A percentile compares a stretch with the other conserved stretches of the same genome.
Conservation (phyloP, 2,329 filamentous ascomycete genomes). For the Aspergillus carbonarius region DNA sequence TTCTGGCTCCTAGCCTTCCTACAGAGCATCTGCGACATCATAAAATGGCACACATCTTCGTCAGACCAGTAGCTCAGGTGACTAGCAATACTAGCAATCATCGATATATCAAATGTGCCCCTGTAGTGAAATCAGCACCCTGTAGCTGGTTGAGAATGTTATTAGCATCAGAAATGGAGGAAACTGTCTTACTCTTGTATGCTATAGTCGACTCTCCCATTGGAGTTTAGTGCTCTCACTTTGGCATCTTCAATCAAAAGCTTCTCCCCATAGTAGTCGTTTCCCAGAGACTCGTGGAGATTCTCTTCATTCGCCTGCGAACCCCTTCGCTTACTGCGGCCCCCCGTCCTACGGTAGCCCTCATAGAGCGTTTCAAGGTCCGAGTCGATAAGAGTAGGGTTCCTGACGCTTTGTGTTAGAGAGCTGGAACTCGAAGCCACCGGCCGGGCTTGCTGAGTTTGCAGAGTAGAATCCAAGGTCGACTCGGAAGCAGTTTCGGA, state of each 20-base stretch:
- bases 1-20: constrained; percentile 32
- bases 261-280: constrained; percentile 67
- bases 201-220: constrained; percentile 87
- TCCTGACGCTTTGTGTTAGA: constrained; percentile 47
- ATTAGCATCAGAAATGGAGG: not conserved
- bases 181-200: constrained; percentile 78
- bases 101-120: constrained; percentile 86
- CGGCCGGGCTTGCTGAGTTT: constrained; percentile 44
- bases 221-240: constrained; percentile 78
- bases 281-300: constrained; percentile 54
- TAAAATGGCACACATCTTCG: constrained; percentile 89
- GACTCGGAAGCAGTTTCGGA: constrained; percentile 45
- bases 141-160: not conserved
- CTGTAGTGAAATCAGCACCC: constrained; percentile 44
- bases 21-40: constrained; percentile 76
- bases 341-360: constrained; percentile 72
- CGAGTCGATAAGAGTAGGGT: constrained; percentile 77
- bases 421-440: constrained; percentile 51
- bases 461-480: constrained; percentile 39
- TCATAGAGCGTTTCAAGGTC: constrained; percentile 87
- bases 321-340: constrained; percentile 52
- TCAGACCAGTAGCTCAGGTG: constrained; percentile 93
- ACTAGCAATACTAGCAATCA: constrained; percentile 72
- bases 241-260: constrained; percentile 79
- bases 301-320: constrained; percentile 44